These are phyloP conservation scores for Lodderomyces parapsilosis DNA, from an alignment of 1,139 yeast genomes.

Conservation along the genomic window DNA sequence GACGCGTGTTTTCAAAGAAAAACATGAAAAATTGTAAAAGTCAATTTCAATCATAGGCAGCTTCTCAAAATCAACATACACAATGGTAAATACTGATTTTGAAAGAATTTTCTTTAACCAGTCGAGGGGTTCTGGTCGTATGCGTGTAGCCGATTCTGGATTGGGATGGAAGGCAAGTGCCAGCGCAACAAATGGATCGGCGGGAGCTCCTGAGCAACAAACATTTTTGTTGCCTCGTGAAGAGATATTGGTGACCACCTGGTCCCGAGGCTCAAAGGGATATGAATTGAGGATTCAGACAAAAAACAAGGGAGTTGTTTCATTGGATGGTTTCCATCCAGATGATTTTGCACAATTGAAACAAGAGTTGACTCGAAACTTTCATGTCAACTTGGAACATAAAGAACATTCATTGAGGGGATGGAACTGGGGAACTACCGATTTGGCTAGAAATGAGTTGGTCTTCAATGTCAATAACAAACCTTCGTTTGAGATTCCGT, in stretches of 20 bases:
- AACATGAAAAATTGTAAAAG: background rate
- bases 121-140: constrained; percentile 79
- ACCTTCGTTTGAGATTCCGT: constrained; percentile 91
- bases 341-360: constrained; percentile 80
- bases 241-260: constrained; percentile 73
- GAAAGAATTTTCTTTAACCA: constrained; percentile 88
- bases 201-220: constrained; percentile 38
- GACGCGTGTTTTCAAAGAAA: constrained; percentile 2
- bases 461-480: constrained; percentile 83
- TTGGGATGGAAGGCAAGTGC: constrained; percentile 87
- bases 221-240: constrained; percentile 87
- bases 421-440: constrained; percentile 98
- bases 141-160: constrained; percentile 93
- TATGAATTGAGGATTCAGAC: constrained; percentile 88
- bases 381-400: constrained; percentile 69
- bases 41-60: background rate
- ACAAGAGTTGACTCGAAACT: constrained; percentile 78
- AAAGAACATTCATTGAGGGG: constrained; percentile 93
- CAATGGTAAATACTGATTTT: constrained; percentile 59
- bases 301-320: constrained; percentile 80
- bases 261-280: constrained; percentile 95
- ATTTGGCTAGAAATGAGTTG: constrained; percentile 88
- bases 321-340: constrained; percentile 87
- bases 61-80: constrained; percentile 1
- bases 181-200: constrained; percentile 22